Evolutionary conservation across 148 eudicot genomes (phyloP).

Genomic region (Simmondsia chinensis): DNA sequence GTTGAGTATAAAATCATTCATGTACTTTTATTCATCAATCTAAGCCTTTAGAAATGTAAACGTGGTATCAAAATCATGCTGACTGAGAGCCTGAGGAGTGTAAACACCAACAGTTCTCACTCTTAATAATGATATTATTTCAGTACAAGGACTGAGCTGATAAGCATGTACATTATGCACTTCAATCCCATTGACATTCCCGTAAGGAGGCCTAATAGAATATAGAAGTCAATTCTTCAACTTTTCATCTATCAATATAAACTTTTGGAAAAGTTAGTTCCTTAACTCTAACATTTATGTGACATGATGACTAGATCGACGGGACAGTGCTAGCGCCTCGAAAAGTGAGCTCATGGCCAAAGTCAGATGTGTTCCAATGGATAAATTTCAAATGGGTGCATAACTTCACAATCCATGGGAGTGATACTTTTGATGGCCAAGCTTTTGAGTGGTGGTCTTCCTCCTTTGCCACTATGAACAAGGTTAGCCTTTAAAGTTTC

Average conservation of each 20-base stretch:
- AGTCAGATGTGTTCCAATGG: slow-evolving; percentile 71
- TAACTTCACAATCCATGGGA: slow-evolving; percentile 68
- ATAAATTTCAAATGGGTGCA: slow-evolving; percentile 75
- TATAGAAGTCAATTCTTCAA: too few relatives aligned
- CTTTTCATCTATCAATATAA: background rate
- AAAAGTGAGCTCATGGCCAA: slow-evolving; percentile 49
- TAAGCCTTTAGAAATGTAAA: too few relatives aligned
- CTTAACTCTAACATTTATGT: background rate
- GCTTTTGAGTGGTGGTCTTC: slow-evolving; percentile 69
- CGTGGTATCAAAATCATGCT: too few relatives aligned
- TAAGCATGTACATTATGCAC: too few relatives aligned
- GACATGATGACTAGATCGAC: slow-evolving; percentile 36
- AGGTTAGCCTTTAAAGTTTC: slow-evolving; percentile 12
- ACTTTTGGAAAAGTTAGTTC: background rate
- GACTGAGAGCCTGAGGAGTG: too few relatives aligned
- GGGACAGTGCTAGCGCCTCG: slow-evolving; percentile 62
- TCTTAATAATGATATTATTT: too few relatives aligned
- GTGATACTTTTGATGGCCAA: slow-evolving; percentile 63
- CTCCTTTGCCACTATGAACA: slow-evolving; percentile 16
- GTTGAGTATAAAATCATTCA: too few relatives aligned
- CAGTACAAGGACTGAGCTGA: too few relatives aligned
- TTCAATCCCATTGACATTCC: too few relatives aligned
- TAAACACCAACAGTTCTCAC: too few relatives aligned
- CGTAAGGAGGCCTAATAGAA: too few relatives aligned
- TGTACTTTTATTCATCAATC: too few relatives aligned